These are phyloP conservation scores for Hypericum androsaemum DNA, from an alignment of 345 rosid species.

Conservation along the genomic window DNA sequence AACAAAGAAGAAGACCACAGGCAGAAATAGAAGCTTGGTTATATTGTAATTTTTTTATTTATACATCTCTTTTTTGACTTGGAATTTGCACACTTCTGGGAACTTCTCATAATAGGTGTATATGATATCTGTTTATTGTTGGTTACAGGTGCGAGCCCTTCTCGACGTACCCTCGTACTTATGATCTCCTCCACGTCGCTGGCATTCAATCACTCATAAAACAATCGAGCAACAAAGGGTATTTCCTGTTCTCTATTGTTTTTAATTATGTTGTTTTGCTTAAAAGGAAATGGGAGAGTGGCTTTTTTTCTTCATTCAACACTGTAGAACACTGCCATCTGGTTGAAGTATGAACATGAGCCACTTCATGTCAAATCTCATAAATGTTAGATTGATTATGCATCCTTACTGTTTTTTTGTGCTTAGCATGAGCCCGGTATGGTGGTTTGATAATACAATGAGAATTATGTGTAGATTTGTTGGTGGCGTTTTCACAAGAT, in stretches of 20 bases:
- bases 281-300: background rate
- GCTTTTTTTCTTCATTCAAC: background rate
- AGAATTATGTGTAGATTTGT: slow-evolving; percentile 5
- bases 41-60: too few species aligned
- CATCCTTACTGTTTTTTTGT: too few species aligned
- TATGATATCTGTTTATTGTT: slow-evolving; percentile 12
- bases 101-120: slow-evolving; percentile 4
- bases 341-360: too few species aligned
- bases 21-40: too few species aligned
- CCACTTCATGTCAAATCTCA: too few species aligned
- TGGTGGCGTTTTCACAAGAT: too few species aligned
- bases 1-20: too few species aligned
- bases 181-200: slow-evolving; percentile 81
- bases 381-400: too few species aligned
- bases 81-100: slow-evolving; percentile 1
- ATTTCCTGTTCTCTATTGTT: background rate
- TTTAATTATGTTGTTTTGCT: background rate
- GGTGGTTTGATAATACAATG: background rate
- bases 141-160: slow-evolving; percentile 89
- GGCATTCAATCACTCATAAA: slow-evolving; percentile 64
- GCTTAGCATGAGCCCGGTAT: background rate
- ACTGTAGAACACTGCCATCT: too few species aligned
- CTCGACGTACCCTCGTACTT: slow-evolving; percentile 95
- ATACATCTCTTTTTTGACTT: too few species aligned
- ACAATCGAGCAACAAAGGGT: slow-evolving; percentile 18